phyloP scores from a whole-genome alignment of 495 filamentous ascomycete species.

The Trichoderma orchidacearum region DNA sequence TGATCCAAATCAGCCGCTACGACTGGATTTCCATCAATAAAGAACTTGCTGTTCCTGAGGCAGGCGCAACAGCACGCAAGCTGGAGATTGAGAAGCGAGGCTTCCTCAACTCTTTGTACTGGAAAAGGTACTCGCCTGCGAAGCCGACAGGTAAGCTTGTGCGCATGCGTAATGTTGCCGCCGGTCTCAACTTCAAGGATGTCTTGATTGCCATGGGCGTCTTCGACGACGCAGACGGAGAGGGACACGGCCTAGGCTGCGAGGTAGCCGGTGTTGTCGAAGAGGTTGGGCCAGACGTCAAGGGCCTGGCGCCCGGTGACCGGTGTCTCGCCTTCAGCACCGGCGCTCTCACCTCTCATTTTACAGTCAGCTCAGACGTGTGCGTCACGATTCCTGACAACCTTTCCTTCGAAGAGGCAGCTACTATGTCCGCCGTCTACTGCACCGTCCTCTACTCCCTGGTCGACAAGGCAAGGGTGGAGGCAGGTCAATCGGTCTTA shows the following conservation, averaged over 20 bases:
- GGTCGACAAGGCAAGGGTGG: constrained; percentile 19
- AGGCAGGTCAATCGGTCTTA: constrained; percentile 40
- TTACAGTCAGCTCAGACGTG: constrained; percentile 7
- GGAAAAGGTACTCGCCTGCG: not conserved
- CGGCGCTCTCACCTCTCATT: constrained; percentile 11
- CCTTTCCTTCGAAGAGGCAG: constrained; percentile 33
- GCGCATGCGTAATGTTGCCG: constrained; percentile 23
- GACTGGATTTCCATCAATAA: not conserved
- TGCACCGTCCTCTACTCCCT: constrained; percentile 38
- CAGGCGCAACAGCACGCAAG: not conserved
- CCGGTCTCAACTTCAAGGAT: constrained; percentile 33
- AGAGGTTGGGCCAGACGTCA: constrained; percentile 35
- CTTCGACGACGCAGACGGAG: constrained; percentile 29
- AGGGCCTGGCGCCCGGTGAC: constrained; percentile 29
- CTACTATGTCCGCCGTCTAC: constrained; percentile 37
- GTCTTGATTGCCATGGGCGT: constrained; percentile 38
- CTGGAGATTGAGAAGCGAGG: not conserved
- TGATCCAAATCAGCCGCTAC: constrained; percentile 3
- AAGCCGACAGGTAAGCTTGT: constrained; percentile 14
- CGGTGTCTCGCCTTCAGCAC: constrained; percentile 26
- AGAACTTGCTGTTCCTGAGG: not conserved
- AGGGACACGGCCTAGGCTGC: constrained; percentile 13
- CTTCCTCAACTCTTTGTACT: not conserved
- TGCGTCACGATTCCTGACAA: constrained; percentile 26
- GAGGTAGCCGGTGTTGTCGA: constrained; percentile 28